These are phyloP conservation scores for Spiraea crenata DNA, from an alignment of 331 rosid genomes.

Conservation along the genomic window DNA sequence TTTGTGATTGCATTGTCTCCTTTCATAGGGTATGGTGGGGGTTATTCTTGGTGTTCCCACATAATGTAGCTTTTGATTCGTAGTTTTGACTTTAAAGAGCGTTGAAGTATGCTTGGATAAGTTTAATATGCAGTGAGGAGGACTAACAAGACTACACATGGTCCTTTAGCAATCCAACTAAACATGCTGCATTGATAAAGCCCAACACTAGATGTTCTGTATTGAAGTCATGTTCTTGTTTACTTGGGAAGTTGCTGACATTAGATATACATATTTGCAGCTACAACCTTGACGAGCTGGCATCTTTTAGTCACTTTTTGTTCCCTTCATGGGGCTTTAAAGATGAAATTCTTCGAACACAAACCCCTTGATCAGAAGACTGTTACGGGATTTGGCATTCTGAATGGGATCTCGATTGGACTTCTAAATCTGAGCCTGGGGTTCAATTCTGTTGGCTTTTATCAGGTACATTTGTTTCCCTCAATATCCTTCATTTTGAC, in stretches of 20 bases:
- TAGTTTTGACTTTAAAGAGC: background rate
- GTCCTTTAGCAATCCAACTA: constrained; percentile 1
- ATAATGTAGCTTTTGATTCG: background rate
- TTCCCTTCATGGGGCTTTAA: constrained; percentile 87
- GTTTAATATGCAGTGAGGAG: background rate
- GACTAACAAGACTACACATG: background rate
- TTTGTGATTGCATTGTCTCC: background rate
- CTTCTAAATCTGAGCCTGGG: constrained; percentile 92
- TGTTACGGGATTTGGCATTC: constrained; percentile 84
- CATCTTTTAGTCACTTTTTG: constrained; percentile 95
- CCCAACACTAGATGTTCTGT: background rate
- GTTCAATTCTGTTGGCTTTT: constrained; percentile 94
- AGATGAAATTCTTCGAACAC: constrained; percentile 85
- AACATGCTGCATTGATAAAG: background rate
- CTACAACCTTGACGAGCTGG: constrained; percentile 99
- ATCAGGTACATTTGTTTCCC: constrained; percentile 57
- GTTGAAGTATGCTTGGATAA: background rate
- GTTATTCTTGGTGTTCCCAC: background rate
- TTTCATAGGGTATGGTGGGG: background rate
- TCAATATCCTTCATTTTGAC: background rate
- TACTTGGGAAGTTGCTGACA: constrained; percentile 1
- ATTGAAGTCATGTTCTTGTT: background rate
- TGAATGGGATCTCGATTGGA: constrained; percentile 95
- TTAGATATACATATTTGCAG: constrained; percentile 33
- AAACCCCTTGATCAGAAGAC: constrained; percentile 80